A percentile compares a stretch with the other conserved stretches of the same genome.
These are phyloP conservation scores for Eimeria sp. DNA, from an alignment of 169 alveolate species.

Conservation along the genomic window DNA sequence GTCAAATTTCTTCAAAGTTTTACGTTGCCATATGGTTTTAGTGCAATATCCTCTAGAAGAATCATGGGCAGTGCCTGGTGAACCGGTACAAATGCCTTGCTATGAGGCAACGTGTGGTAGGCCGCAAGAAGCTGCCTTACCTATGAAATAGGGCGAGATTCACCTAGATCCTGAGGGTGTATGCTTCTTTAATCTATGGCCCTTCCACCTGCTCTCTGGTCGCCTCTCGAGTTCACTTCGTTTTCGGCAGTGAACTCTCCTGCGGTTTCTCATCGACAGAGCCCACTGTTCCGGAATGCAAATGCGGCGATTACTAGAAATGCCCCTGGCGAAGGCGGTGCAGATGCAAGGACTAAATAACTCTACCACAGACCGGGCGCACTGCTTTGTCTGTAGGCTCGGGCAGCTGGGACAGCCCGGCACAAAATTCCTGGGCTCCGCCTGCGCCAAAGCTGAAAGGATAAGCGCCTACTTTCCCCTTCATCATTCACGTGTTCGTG, in stretches of 20 bases:
- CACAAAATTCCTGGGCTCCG: neutral
- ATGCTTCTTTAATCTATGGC: neutral
- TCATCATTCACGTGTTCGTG: too few species aligned
- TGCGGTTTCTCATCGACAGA: neutral
- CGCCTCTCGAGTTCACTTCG: neutral
- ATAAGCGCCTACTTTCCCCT: neutral
- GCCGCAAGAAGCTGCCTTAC: neutral
- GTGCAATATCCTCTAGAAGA: neutral
- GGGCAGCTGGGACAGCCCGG: neutral
- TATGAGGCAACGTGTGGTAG: neutral
- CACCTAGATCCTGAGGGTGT: neutral
- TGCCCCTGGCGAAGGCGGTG: neutral
- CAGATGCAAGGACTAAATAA: neutral
- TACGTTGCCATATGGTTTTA: neutral
- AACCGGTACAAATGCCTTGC: neutral
- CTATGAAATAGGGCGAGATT: neutral
- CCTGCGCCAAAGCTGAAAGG: neutral
- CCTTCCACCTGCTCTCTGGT: neutral
- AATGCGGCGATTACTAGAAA: neutral
- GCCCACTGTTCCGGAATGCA: constrained; percentile 7
- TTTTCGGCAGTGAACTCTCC: neutral
- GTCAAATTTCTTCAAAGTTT: neutral
- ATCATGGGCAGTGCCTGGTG: neutral
- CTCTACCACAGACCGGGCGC: neutral
- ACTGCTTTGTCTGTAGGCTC: neutral